These are phyloP conservation scores for Prunus campanulata DNA, from an alignment of 306 rosid genomes.

Conservation along the genomic window DNA sequence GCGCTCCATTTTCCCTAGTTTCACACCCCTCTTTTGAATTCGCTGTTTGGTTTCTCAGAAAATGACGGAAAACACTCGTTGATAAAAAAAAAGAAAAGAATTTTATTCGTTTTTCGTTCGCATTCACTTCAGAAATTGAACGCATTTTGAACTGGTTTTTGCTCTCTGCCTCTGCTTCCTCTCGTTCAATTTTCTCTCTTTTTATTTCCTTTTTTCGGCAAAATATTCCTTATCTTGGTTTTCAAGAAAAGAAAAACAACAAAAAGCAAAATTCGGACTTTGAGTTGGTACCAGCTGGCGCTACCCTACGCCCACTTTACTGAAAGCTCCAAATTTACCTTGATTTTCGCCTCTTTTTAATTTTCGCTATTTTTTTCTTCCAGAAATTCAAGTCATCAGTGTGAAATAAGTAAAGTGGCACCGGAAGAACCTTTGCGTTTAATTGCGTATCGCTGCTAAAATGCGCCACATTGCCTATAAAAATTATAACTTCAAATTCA, in stretches of 20 bases:
- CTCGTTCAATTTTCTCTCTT: not conserved
- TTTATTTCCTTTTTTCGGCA: not conserved
- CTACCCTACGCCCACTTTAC: conserved; percentile 24
- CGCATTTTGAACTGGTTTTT: not conserved
- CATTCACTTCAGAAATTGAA: not conserved
- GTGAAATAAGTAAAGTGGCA: not conserved
- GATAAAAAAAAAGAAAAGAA: not conserved
- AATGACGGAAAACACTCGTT: not conserved
- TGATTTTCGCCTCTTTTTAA: conserved; percentile 1
- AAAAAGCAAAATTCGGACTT: not conserved
- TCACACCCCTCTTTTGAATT: not conserved
- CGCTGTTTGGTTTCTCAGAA: conserved; percentile 13
- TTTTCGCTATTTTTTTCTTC: not conserved
- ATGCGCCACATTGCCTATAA: conserved; percentile 21
- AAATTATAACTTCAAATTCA: not conserved
- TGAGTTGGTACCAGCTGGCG: conserved; percentile 38
- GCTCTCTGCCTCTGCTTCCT: not conserved
- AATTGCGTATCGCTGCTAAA: conserved; percentile 27
- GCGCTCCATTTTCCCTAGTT: too few species aligned
- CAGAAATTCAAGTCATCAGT: not conserved
- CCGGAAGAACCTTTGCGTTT: not conserved
- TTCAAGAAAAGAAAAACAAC: not conserved
- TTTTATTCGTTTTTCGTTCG: not conserved
- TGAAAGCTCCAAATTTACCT: conserved; percentile 11
- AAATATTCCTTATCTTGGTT: not conserved